Base-by-base conservation (phyloP, 2,329 filamentous ascomycete genomes). In the Ilyonectria destructans region DNA sequence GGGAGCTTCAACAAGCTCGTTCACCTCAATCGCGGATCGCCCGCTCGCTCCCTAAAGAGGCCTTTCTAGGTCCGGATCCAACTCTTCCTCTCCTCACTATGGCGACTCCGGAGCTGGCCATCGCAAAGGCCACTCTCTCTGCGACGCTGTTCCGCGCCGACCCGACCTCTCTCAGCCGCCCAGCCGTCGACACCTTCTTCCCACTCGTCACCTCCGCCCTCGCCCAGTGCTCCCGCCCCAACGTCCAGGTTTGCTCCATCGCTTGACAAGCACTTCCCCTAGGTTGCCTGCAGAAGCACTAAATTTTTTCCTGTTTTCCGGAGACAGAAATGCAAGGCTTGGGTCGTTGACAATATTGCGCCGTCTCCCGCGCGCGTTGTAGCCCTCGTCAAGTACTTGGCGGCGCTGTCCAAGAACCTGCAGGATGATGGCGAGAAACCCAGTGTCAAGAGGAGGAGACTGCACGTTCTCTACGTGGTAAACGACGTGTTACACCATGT, bases 311-410 rank as follows among this genome's bases (percentile, higher is more conserved):
- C 58, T 69, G 60, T 68, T 72, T 68, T 72, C 69, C 69, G 71
- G 67, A 80, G 73, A 74, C 89, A 97, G 95, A 93, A 90, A 86
- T 95, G 93, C 88, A 97, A 95, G 88, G 86, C 89, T 82, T 97
- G 94, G 94, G 91, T 96, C 77, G 82, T 95, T 78, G 87, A 88
- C 75, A 89, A 94, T 83, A 85, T 96, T 78, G 86, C 89, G 75
- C 87, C 87, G 65, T 96, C 94, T 67, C 80, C 88, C 64, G 84
- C 87, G 73, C 91, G 94, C 75, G 87, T 90, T 71, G 83, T 85
- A 66, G 88, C 91, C 48, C 83, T 97, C 72, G 92, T 89, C 74
- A 95, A 94, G 82, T 97, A 94, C 81, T 83, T 97, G 70, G 86
- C 88, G 69, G 89, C 91, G 55, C 83, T 96, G 67, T 88, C 92